Base-by-base conservation (phyloP, 306 rosid species). In the Corylus heterophylla region DNA sequence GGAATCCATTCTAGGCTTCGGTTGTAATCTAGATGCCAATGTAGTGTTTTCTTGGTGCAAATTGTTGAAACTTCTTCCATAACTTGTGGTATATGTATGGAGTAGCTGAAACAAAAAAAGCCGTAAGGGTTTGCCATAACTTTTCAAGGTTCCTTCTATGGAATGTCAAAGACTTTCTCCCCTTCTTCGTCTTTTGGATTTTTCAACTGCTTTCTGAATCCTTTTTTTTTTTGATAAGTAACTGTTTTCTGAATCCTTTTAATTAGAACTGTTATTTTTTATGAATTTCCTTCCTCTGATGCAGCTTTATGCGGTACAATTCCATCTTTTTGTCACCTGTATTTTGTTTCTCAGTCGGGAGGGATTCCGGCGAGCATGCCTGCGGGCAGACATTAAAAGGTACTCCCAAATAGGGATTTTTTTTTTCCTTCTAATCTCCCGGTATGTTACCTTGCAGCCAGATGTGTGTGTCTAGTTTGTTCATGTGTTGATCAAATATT, bases 311-410 rank as follows among this genome's bases (percentile, higher is more conserved):
- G 98, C 97, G 47, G 97, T 94, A 79, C 98, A 92, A 81, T 94
- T 94, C 89, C 96, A 93, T 68, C 92, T 94, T 37, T 89, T 94
- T 77, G 92, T 92, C 78, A 92, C 97, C 22, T 92, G 98, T 68
- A 84, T 94, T 69, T 83, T 94, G 85, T 94, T 94, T 85, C 97
- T 94, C 74, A 94, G 98, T 61, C 93, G 98, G 42, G 98, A 95
- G 90, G 98, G 98, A 69, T 90, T 95, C 82, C 92, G 96, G 67
- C 89, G 98, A 72, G 98, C 98, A 56, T 92, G 98, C 89, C 62
- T 95, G 89, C 87, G 98, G 61, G 82, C 86, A 77, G 98, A 92
- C 83, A 82, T 92, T 78, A 88, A 85, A 77, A 13, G 93, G 98
- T 95, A 75, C 83, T 45, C 76, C 73, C 61, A 70, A 39, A 71